phyloP scores from a whole-genome alignment of 169 alveolate genomes.

The Plasmodium knowlesi region DNA sequence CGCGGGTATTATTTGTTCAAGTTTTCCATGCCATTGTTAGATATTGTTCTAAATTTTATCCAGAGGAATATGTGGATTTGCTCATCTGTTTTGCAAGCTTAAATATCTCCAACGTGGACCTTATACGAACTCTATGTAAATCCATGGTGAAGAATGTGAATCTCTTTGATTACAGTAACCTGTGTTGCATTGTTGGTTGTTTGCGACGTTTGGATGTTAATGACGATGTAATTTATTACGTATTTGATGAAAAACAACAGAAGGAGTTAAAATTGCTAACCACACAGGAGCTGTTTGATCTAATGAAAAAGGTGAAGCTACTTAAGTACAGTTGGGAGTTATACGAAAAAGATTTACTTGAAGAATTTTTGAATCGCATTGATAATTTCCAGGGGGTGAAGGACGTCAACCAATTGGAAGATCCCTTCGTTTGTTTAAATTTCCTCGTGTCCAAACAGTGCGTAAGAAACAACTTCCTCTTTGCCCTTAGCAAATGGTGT shows the following conservation, averaged over 20 bases:
- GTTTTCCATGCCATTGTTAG: constrained; percentile 80
- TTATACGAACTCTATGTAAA: constrained; percentile 78
- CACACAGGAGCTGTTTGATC: constrained; percentile 85
- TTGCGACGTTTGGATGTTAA: constrained; percentile 76
- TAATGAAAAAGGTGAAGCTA: constrained; percentile 72
- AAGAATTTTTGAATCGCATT: constrained; percentile 20
- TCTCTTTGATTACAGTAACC: constrained; percentile 76
- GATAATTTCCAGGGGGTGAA: constrained; percentile 74
- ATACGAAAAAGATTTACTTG: constrained; percentile 55
- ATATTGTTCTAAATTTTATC: constrained; percentile 76
- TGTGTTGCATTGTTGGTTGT: constrained; percentile 78
- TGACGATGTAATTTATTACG: constrained; percentile 80
- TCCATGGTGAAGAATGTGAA: constrained; percentile 79
- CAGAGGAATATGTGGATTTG: constrained; percentile 79
- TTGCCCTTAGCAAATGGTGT: constrained; percentile 85
- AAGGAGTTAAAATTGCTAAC: constrained; percentile 82
- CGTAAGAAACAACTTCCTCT: constrained; percentile 70
- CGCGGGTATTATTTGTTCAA: constrained; percentile 80
- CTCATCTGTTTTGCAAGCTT: constrained; percentile 76
- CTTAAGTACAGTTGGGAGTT: constrained; percentile 22
- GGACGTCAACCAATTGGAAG: constrained; percentile 80
- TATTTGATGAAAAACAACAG: constrained; percentile 82
- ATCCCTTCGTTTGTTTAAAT: constrained; percentile 84
- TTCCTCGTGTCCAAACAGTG: constrained; percentile 9
- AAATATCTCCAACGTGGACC: constrained; percentile 78